Conservation (phyloP, 352 stramenopile species). For the Globisporangium nodosum region DNA sequence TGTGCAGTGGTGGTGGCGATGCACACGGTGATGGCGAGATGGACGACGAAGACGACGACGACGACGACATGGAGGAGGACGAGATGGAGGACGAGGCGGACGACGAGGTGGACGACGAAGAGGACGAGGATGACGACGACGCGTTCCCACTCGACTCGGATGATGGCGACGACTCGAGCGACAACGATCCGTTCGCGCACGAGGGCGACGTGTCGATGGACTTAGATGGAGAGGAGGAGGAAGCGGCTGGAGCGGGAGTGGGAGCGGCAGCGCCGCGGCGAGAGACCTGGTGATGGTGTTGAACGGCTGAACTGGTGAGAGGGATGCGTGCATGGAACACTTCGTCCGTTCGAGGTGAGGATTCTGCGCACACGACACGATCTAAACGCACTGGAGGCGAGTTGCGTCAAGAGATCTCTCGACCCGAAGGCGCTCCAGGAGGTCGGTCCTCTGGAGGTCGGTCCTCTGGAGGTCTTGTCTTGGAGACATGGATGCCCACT, state of each 20-base stretch:
- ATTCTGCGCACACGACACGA: too few species aligned
- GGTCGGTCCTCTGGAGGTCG: too few species aligned
- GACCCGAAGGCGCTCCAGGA: not conserved
- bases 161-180: conserved; percentile 16
- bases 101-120: conserved; percentile 33
- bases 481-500: too few species aligned
- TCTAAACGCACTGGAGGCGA: too few species aligned
- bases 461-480: too few species aligned
- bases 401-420: not conserved
- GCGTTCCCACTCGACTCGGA: conserved; percentile 20
- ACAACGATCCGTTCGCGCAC: conserved; percentile 23
- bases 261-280: not conserved
- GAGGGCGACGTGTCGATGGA: conserved; percentile 39
- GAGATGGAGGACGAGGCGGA: conserved; percentile 19
- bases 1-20: too few species aligned
- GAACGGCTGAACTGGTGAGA: not conserved
- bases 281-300: conserved; percentile 6
- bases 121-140: conserved; percentile 29
- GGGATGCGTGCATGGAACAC: not conserved
- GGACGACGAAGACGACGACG: not conserved
- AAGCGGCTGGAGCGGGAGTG: not conserved
- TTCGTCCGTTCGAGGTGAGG: too few species aligned
- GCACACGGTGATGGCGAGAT: too few species aligned
- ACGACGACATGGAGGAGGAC: conserved; percentile 7
- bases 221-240: conserved; percentile 16